Conservation (phyloP, 2,329 filamentous ascomycete genomes). For the Colletotrichum godetiae region DNA sequence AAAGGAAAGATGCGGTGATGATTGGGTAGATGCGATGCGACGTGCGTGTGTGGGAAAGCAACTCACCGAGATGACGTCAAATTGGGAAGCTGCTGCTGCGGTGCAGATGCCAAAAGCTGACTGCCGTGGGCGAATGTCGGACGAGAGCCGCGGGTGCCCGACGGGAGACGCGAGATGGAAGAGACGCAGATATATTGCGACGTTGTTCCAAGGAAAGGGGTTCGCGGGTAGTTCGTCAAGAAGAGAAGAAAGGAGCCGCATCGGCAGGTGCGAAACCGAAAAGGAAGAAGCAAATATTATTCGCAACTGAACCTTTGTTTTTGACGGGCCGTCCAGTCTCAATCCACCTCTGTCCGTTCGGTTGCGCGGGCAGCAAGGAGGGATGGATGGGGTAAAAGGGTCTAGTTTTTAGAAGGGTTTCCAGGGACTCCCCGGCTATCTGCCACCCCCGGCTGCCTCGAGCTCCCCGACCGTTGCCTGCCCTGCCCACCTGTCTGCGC, state of each 20-base stretch:
- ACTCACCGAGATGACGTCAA: slow-evolving; percentile 36
- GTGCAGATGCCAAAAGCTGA: slow-evolving; percentile 1
- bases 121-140: slow-evolving; percentile 3
- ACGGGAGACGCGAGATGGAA: not conserved
- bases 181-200: slow-evolving; percentile 8
- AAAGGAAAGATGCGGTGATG: slow-evolving; percentile 1
- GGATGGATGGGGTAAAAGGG: slow-evolving; percentile 27
- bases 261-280: slow-evolving; percentile 4
- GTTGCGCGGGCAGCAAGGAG: slow-evolving; percentile 35
- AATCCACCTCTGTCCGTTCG: slow-evolving; percentile 18
- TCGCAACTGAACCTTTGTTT: slow-evolving; percentile 6
- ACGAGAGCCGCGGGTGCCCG: slow-evolving; percentile 2
- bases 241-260: slow-evolving; percentile 3
- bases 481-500: not conserved
- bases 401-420: slow-evolving; percentile 25
- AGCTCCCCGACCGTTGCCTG: not conserved
- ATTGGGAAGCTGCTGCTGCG: not conserved
- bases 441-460: not conserved
- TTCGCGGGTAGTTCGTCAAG: slow-evolving; percentile 2
- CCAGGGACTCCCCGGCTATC: slow-evolving; percentile 27
- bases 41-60: not conserved
- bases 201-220: not conserved
- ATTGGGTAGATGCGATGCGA: slow-evolving; percentile 21
- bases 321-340: slow-evolving; percentile 25
- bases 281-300: slow-evolving; percentile 25